phyloP scores from a whole-genome alignment of 2,329 filamentous ascomycete genomes.

The Chrysosporium queenslandicum region DNA sequence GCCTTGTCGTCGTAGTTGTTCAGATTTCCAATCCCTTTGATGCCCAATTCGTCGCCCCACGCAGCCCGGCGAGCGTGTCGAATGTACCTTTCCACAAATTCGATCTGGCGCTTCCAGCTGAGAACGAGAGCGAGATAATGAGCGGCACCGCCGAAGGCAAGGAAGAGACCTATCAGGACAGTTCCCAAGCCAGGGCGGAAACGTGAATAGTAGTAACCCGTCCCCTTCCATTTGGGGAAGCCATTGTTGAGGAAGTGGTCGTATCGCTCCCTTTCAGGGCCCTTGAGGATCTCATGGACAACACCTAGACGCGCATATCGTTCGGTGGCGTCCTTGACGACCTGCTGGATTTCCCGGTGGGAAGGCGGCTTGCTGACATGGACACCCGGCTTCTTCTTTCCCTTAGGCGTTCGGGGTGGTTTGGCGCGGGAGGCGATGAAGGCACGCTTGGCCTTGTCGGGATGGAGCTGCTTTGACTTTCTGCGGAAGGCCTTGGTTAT shows the following conservation, averaged over 20 bases:
- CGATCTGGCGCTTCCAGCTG: slow-evolving; percentile 77
- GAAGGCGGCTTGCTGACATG: slow-evolving; percentile 61
- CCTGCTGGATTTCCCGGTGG: slow-evolving; percentile 63
- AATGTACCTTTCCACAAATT: slow-evolving; percentile 88
- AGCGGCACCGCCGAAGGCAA: slow-evolving; percentile 70
- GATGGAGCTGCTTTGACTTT: slow-evolving; percentile 72
- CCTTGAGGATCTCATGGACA: slow-evolving; percentile 75
- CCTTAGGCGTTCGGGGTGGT: slow-evolving; percentile 28
- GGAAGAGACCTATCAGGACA: slow-evolving; percentile 69
- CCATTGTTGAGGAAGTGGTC: slow-evolving; percentile 89
- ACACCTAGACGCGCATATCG: slow-evolving; percentile 75
- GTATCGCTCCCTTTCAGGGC: slow-evolving; percentile 72
- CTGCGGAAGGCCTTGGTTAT: slow-evolving; percentile 92
- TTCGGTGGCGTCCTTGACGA: slow-evolving; percentile 70
- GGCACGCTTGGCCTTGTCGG: slow-evolving; percentile 86
- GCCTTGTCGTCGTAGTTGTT: slow-evolving; percentile 33
- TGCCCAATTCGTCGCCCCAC: slow-evolving; percentile 71
- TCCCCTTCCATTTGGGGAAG: slow-evolving; percentile 93
- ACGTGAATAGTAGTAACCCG: slow-evolving; percentile 93
- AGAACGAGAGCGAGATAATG: slow-evolving; percentile 82
- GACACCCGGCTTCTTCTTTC: slow-evolving; percentile 50
- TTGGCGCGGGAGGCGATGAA: slow-evolving; percentile 61
- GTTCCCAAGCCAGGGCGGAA: slow-evolving; percentile 84
- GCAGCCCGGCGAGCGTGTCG: slow-evolving; percentile 76
- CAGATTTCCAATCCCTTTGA: slow-evolving; percentile 57